Evolutionary conservation across 768 basidiomycete species (phyloP).

Genomic region (Kwoniella botswanensis): DNA sequence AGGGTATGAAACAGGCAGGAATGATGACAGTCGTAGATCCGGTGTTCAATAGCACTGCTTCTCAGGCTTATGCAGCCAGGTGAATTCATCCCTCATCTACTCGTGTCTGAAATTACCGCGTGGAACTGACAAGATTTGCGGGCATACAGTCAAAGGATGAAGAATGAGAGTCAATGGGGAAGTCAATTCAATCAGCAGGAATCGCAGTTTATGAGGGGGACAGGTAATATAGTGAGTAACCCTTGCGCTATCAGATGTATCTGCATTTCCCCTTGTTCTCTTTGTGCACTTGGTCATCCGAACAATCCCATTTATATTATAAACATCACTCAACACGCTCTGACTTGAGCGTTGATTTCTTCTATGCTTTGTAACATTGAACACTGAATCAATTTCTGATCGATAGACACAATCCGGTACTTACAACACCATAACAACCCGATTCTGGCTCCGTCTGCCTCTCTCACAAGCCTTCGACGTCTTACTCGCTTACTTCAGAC

Average conservation of each 20-base stretch:
- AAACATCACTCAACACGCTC: too few relatives aligned
- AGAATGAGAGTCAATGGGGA: conserved; percentile 44
- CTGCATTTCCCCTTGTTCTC: neutral
- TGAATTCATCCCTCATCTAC: conserved; percentile 15
- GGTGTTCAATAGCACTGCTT: conserved; percentile 30
- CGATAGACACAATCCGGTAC: conserved; percentile 49
- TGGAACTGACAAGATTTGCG: neutral
- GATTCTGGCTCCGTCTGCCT: conserved; percentile 45
- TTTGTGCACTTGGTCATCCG: neutral
- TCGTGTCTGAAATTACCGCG: neutral
- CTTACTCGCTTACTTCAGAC: conserved; percentile 28
- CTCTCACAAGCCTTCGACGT: conserved; percentile 32
- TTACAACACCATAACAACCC: conserved; percentile 42
- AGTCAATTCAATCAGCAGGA: conserved; percentile 51
- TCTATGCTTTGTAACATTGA: neutral
- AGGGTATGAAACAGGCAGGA: conserved; percentile 70
- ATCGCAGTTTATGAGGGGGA: conserved; percentile 54
- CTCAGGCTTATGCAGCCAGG: conserved; percentile 44
- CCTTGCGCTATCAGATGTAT: neutral
- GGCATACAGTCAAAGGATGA: conserved; percentile 30
- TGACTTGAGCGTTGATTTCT: too few relatives aligned
- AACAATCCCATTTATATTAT: neutral
- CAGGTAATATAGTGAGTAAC: conserved; percentile 51
- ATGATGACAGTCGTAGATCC: conserved; percentile 77
- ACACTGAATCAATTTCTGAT: neutral